Evolutionary conservation across 2,329 filamentous ascomycete genomes (phyloP).

Genomic region (Colletotrichum sp.): DNA sequence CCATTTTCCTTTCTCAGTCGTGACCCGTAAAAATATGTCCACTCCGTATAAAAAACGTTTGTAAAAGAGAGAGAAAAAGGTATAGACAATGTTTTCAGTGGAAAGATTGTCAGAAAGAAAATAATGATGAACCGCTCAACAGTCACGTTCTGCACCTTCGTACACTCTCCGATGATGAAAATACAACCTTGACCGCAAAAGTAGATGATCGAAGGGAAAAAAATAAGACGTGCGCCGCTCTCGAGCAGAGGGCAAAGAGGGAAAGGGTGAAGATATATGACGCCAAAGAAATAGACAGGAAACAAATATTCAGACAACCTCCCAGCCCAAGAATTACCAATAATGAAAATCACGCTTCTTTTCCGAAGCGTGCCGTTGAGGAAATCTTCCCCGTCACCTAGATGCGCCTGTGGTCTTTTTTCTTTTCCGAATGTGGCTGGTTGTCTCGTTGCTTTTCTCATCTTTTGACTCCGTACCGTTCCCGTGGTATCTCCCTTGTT

Average conservation of each 20-base stretch:
- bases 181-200: not conserved
- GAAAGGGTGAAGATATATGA: not conserved
- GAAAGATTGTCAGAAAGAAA: not conserved
- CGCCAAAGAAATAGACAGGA: not conserved
- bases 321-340: not conserved
- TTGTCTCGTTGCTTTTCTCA: not conserved
- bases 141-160: not conserved
- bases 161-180: constrained; percentile 12
- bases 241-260: not conserved
- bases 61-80: not conserved
- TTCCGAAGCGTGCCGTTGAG: not conserved
- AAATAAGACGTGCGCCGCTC: not conserved
- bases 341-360: not conserved
- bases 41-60: not conserved
- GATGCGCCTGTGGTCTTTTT: not conserved
- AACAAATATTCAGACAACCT: constrained; percentile 9
- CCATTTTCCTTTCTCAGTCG: not conserved
- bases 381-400: not conserved
- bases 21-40: not conserved
- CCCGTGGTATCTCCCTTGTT: not conserved
- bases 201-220: not conserved
- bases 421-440: not conserved
- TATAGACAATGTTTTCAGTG: not conserved
- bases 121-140: constrained; percentile 6
- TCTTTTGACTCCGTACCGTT: constrained; percentile 7